phyloP scores from a whole-genome alignment of 306 rosid genomes.

The Vigna nakashimae region DNA sequence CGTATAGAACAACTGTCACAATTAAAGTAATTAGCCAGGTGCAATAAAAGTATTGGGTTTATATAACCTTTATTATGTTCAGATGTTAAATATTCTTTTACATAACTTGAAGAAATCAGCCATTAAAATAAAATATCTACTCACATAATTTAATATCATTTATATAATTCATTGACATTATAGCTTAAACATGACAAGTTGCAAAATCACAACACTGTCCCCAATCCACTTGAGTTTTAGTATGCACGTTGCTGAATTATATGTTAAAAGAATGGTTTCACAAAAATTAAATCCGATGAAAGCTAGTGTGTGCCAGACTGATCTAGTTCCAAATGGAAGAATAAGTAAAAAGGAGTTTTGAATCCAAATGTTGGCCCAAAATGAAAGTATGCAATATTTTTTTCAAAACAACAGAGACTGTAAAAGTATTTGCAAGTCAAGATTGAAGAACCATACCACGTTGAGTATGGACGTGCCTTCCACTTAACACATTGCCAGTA shows the following conservation, averaged over 20 bases:
- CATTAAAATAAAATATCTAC: conserved; percentile 27
- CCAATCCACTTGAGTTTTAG: conserved; percentile 24
- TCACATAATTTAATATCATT: conserved; percentile 32
- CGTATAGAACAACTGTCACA: conserved; percentile 19
- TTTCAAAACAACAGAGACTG: too few relatives aligned
- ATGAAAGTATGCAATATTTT: too few relatives aligned
- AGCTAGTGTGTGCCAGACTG: conserved; percentile 4
- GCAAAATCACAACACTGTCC: conserved; percentile 7
- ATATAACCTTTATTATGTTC: conserved; percentile 21
- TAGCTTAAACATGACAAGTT: conserved; percentile 19
- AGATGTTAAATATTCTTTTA: background rate
- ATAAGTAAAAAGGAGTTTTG: conserved; percentile 5
- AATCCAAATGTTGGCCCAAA: background rate
- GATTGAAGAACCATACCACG: conserved; percentile 43
- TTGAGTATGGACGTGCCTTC: conserved; percentile 51
- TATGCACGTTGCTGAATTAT: conserved; percentile 31
- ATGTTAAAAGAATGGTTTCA: conserved; percentile 28
- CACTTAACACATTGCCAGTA: conserved; percentile 31
- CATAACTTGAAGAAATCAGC: background rate
- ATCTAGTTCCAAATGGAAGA: conserved; percentile 11
- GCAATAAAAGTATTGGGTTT: conserved; percentile 26
- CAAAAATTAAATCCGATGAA: conserved; percentile 25
- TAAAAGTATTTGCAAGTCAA: background rate
- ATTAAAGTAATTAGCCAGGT: conserved; percentile 19
- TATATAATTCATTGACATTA: conserved; percentile 16